phyloP scores from a whole-genome alignment of 805 yeast species.

The Lipomyces starkeyi region DNA sequence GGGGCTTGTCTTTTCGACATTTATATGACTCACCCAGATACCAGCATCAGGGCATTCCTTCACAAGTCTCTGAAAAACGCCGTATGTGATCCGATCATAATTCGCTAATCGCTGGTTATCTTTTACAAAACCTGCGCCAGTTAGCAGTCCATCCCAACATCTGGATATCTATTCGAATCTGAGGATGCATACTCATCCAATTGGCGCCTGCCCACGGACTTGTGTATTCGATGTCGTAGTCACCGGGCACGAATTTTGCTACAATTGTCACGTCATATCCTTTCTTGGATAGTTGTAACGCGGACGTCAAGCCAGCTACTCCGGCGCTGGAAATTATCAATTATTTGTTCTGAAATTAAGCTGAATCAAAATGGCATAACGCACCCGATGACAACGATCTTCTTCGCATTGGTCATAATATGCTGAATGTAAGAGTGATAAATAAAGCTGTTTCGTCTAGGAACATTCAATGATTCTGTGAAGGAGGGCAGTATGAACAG shows the following conservation, averaged over 20 bases:
- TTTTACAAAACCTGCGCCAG: slow-evolving; percentile 26
- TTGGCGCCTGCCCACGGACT: slow-evolving; percentile 72
- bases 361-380: not conserved
- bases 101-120: slow-evolving; percentile 24
- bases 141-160: not conserved
- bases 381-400: slow-evolving; percentile 25
- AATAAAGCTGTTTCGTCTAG: not conserved
- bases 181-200: slow-evolving; percentile 39
- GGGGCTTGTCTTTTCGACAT: not conserved
- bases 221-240: slow-evolving; percentile 72
- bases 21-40: slow-evolving; percentile 26
- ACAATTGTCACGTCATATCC: slow-evolving; percentile 59
- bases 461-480: not conserved
- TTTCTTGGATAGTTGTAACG: slow-evolving; percentile 51
- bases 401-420: slow-evolving; percentile 16
- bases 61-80: slow-evolving; percentile 33
- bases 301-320: slow-evolving; percentile 62
- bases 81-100: slow-evolving; percentile 48
- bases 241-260: slow-evolving; percentile 79
- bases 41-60: slow-evolving; percentile 37
- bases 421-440: too few species aligned
- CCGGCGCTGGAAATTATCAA: slow-evolving; percentile 51
- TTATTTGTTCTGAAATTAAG: not conserved
- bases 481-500: not conserved
- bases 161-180: not conserved